phyloP scores from a whole-genome alignment of 2,329 filamentous ascomycete genomes.

The Ophiocordyceps australis region DNA sequence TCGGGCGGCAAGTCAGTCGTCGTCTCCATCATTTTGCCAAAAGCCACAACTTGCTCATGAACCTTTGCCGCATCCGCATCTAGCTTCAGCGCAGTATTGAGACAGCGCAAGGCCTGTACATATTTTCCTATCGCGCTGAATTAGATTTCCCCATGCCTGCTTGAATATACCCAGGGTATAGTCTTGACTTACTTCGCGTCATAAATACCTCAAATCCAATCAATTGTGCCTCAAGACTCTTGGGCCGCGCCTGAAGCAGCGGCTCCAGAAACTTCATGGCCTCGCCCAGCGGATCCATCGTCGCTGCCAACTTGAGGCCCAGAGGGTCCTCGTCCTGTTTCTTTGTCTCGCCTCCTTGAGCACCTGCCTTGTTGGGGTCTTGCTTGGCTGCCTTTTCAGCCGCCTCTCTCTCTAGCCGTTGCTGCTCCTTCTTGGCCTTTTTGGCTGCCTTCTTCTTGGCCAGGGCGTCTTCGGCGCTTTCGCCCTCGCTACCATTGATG shows the following conservation, averaged over 20 bases:
- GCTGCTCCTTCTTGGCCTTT: constrained; percentile 66
- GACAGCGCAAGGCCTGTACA: constrained; percentile 69
- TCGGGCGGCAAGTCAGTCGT: constrained; percentile 42
- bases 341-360: constrained; percentile 49
- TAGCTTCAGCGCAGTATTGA: constrained; percentile 54
- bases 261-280: constrained; percentile 74
- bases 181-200: constrained; percentile 48
- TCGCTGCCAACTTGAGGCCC: constrained; percentile 63
- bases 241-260: constrained; percentile 65
- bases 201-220: constrained; percentile 84
- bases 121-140: constrained; percentile 50
- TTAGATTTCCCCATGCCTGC: background rate
- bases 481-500: constrained; percentile 35
- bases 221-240: constrained; percentile 65
- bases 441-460: constrained; percentile 78
- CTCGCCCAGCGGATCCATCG: constrained; percentile 66
- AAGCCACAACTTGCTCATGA: constrained; percentile 55
- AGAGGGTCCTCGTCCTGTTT: constrained; percentile 84
- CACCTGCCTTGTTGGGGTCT: constrained; percentile 64
- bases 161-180: background rate
- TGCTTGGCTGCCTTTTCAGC: constrained; percentile 62
- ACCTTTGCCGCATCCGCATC: constrained; percentile 52
- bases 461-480: constrained; percentile 34
- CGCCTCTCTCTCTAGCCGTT: constrained; percentile 52
- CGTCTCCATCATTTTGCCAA: constrained; percentile 43